A percentile compares a stretch with the other conserved stretches of the same genome.
These are phyloP conservation scores for Oryza glumipatula DNA, from an alignment of 176 grass and related monocot species.

Conservation along the genomic window DNA sequence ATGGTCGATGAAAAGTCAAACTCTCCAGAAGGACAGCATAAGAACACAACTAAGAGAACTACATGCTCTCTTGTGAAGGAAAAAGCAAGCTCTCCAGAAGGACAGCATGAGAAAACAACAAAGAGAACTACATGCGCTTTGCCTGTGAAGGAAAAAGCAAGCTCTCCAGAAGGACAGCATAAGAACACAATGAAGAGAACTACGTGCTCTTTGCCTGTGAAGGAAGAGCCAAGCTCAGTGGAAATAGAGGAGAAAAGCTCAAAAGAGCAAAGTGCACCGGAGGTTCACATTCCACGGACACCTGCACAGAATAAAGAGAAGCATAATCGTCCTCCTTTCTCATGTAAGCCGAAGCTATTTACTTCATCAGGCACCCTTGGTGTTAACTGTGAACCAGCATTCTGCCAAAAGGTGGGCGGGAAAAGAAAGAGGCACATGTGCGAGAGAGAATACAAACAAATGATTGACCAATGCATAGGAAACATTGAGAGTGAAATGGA, in stretches of 20 bases:
- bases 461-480: slow-evolving; percentile 72
- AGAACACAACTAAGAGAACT: slow-evolving; percentile 21
- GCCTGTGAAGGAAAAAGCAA: slow-evolving; percentile 20
- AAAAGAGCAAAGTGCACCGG: slow-evolving; percentile 30
- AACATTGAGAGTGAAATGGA: slow-evolving; percentile 71
- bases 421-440: slow-evolving; percentile 53
- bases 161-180: neutral
- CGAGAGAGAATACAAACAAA: slow-evolving; percentile 54
- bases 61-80: slow-evolving; percentile 25
- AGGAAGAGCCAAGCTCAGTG: neutral
- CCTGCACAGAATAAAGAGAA: slow-evolving; percentile 46
- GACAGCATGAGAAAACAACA: slow-evolving; percentile 3
- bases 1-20: slow-evolving; percentile 19
- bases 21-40: slow-evolving; percentile 11
- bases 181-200: slow-evolving; percentile 31
- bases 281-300: slow-evolving; percentile 37
- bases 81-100: neutral
- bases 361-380: slow-evolving; percentile 26
- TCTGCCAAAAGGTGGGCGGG: slow-evolving; percentile 41
- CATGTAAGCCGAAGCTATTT: slow-evolving; percentile 18
- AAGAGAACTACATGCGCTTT: slow-evolving; percentile 28
- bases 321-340: slow-evolving; percentile 1
- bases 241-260: slow-evolving; percentile 33
- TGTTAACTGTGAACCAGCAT: slow-evolving; percentile 34
- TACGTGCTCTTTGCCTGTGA: slow-evolving; percentile 11